A percentile compares a stretch with the other conserved stretches of the same genome.
These are phyloP conservation scores for Mariannaea sp. DNA, from an alignment of 2,329 filamentous ascomycete species.

Conservation along the genomic window DNA sequence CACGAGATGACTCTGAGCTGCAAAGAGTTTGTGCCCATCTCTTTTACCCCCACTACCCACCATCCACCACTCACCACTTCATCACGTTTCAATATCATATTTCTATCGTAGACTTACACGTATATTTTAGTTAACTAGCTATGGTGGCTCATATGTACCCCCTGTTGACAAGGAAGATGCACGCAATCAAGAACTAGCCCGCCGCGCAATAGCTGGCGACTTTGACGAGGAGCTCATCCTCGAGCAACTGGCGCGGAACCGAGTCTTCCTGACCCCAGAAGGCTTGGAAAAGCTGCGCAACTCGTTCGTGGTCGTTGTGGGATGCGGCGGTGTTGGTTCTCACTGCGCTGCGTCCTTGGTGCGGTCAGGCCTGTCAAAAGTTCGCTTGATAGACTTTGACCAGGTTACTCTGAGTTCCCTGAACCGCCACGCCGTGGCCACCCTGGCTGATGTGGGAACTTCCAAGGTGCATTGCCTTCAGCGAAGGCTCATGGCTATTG, in stretches of 20 bases:
- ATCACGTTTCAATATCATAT: too few relatives aligned
- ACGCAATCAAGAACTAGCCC: conserved; percentile 62
- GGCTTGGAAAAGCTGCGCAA: conserved; percentile 79
- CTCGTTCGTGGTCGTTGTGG: conserved; percentile 87
- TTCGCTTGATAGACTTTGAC: conserved; percentile 94
- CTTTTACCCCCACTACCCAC: too few relatives aligned
- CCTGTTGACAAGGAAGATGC: conserved; percentile 63
- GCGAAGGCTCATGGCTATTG: conserved; percentile 79
- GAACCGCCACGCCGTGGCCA: conserved; percentile 95
- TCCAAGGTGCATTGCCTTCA: conserved; percentile 88
- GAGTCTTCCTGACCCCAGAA: conserved; percentile 83
- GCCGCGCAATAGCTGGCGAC: conserved; percentile 64
- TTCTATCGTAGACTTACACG: too few relatives aligned
- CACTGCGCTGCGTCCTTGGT: conserved; percentile 87
- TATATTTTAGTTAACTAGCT: conserved; percentile 60
- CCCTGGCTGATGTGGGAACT: conserved; percentile 88
- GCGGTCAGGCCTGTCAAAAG: conserved; percentile 83
- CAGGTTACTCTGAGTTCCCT: conserved; percentile 94
- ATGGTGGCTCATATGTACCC: conserved; percentile 57
- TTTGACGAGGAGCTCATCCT: conserved; percentile 82
- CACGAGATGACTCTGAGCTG: conserved; percentile 37
- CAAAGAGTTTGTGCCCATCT: conserved; percentile 27
- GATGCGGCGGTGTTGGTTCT: conserved; percentile 92
- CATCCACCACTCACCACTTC: too few relatives aligned
- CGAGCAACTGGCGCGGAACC: conserved; percentile 91